Evolutionary conservation across 2,329 filamentous ascomycete species (phyloP).

Genomic region (Exophiala oligosperma): DNA sequence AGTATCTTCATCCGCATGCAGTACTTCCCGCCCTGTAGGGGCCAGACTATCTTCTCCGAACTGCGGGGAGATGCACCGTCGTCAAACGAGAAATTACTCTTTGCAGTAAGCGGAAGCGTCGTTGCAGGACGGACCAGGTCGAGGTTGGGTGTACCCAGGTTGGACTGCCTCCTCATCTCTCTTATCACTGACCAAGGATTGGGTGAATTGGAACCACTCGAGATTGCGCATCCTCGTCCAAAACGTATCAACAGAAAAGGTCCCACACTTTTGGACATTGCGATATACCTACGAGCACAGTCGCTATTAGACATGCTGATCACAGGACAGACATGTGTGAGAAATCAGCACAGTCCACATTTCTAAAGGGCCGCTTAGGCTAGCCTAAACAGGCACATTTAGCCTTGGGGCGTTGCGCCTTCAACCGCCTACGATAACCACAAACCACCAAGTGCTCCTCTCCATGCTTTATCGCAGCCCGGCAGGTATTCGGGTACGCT

Average conservation of each 20-base stretch:
- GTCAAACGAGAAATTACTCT: background rate
- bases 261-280: too few species aligned
- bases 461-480: background rate
- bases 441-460: background rate
- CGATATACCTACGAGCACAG: too few species aligned
- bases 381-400: constrained; percentile 6
- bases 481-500: background rate
- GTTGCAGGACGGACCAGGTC: constrained; percentile 2
- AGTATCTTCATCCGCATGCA: background rate
- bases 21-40: background rate
- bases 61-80: background rate
- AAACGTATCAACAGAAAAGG: too few species aligned
- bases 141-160: background rate
- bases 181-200: background rate
- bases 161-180: background rate
- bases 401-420: background rate
- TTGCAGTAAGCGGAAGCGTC: constrained; percentile 5
- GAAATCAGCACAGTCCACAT: too few species aligned
- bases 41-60: background rate
- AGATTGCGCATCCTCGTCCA: background rate
- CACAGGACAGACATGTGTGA: too few species aligned
- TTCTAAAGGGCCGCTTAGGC: background rate
- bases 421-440: background rate
- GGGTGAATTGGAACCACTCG: background rate
- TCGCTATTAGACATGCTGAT: too few species aligned